These are phyloP conservation scores for Aspergillus fumigatiaffinis DNA, from an alignment of 2,329 filamentous ascomycete genomes.

Conservation along the genomic window DNA sequence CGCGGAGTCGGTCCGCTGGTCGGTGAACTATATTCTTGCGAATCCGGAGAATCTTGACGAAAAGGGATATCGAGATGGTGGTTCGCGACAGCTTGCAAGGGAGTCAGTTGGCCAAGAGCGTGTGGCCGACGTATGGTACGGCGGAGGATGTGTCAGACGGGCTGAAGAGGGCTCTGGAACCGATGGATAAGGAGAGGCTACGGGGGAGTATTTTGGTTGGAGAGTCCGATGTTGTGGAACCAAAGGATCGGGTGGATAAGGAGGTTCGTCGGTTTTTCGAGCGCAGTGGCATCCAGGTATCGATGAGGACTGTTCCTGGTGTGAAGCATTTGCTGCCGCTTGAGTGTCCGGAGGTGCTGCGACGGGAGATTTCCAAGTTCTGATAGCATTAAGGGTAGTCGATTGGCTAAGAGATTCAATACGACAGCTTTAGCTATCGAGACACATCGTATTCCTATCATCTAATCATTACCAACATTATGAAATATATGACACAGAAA, in stretches of 20 bases:
- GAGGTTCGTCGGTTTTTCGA: constrained; percentile 19
- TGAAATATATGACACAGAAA: too few species aligned
- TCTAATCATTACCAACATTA: too few species aligned
- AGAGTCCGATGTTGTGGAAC: constrained; percentile 31
- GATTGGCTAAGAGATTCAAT: too few species aligned
- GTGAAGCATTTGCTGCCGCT: constrained; percentile 23
- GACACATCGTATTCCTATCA: too few species aligned
- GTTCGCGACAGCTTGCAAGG: constrained; percentile 29
- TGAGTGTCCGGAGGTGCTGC: constrained; percentile 14
- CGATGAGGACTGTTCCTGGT: constrained; percentile 6
- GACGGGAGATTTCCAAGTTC: constrained; percentile 4
- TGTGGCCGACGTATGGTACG: constrained; percentile 36
- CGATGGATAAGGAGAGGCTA: constrained; percentile 6
- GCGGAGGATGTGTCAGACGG: constrained; percentile 27
- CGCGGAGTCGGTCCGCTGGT: constrained; percentile 26
- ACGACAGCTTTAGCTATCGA: too few species aligned
- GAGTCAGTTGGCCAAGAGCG: constrained; percentile 25
- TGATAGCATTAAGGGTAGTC: too few species aligned
- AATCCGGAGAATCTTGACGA: constrained; percentile 7
- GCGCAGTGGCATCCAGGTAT: constrained; percentile 6
- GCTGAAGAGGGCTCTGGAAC: constrained; percentile 10
- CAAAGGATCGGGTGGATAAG: constrained; percentile 24
- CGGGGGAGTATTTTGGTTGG: constrained; percentile 27
- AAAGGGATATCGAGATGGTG: constrained; percentile 14
- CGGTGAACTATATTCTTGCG: constrained; percentile 31